Conservation (phyloP, 176 grass and related monocot genomes). For the Aegilops umbellulata region DNA sequence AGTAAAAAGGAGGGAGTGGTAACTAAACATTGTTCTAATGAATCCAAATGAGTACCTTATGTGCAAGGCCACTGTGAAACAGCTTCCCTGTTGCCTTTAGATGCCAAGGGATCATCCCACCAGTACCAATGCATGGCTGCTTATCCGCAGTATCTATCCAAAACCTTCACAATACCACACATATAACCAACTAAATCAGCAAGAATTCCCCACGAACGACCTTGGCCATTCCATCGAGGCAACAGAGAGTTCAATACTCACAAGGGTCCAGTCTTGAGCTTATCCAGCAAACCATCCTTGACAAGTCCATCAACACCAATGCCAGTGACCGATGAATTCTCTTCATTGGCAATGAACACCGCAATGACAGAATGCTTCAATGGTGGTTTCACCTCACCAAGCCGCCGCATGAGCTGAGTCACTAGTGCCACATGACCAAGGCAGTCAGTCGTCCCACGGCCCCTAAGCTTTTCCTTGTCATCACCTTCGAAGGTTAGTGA, state of each 20-base stretch:
- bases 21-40: neutral
- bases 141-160: conserved; percentile 98
- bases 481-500: conserved; percentile 73
- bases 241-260: conserved; percentile 40
- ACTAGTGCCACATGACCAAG: conserved; percentile 94
- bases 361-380: conserved; percentile 78
- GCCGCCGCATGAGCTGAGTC: conserved; percentile 71
- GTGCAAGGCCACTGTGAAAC: conserved; percentile 92
- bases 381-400: conserved; percentile 69
- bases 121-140: conserved; percentile 88
- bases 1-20: neutral
- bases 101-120: conserved; percentile 87
- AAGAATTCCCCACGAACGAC: neutral
- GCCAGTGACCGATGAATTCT: conserved; percentile 72
- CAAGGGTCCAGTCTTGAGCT: conserved; percentile 77
- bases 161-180: conserved; percentile 50
- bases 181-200: conserved; percentile 8
- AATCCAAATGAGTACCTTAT: conserved; percentile 67
- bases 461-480: conserved; percentile 77
- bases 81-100: conserved; percentile 86
- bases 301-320: conserved; percentile 79
- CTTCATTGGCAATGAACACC: conserved; percentile 94
- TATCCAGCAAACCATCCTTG: conserved; percentile 78
- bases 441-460: conserved; percentile 85
- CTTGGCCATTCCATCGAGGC: neutral